Evolutionary conservation across 1,284 basidiomycete species (phyloP).

Genomic region (Pholiota adiposa): DNA sequence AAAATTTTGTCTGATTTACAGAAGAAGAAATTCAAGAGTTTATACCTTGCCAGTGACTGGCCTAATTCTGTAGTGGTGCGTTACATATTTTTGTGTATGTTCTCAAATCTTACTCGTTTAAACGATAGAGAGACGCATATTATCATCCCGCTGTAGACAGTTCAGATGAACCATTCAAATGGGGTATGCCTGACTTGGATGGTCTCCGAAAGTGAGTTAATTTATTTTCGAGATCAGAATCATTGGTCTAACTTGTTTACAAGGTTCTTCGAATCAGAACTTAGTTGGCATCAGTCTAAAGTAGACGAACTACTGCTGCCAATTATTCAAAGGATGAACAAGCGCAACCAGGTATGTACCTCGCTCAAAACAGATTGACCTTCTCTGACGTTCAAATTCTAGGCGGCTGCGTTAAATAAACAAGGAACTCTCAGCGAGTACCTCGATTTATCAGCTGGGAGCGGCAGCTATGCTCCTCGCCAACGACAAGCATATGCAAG

Average conservation of each 20-base stretch:
- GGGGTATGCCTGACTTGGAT: slow-evolving; percentile 96
- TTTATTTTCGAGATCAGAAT: not conserved
- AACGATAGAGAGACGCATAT: slow-evolving; percentile 86
- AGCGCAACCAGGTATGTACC: slow-evolving; percentile 67
- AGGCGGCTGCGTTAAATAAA: slow-evolving; percentile 67
- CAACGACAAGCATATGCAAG: slow-evolving; percentile 82
- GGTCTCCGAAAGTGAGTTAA: slow-evolving; percentile 79
- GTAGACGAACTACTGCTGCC: slow-evolving; percentile 93
- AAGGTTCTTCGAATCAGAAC: slow-evolving; percentile 85
- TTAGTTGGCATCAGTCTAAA: slow-evolving; percentile 87
- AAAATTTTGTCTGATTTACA: slow-evolving; percentile 34
- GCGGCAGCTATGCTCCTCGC: slow-evolving; percentile 74
- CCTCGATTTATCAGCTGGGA: slow-evolving; percentile 64
- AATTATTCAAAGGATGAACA: slow-evolving; percentile 90
- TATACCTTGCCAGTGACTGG: slow-evolving; percentile 86
- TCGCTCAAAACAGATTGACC: not conserved
- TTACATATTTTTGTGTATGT: not conserved
- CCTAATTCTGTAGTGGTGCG: slow-evolving; percentile 86
- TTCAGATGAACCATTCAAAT: slow-evolving; percentile 94
- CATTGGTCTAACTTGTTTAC: slow-evolving; percentile 2
- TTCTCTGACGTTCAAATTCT: slow-evolving; percentile 6
- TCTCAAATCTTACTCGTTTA: slow-evolving; percentile 9
- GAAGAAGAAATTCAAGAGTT: slow-evolving; percentile 89
- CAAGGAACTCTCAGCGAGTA: slow-evolving; percentile 76
- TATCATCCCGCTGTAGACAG: slow-evolving; percentile 89